Percentiles rank a stretch among this genome's conserved stretches.
phyloP scores from a whole-genome alignment of 345 rosid genomes.

The sweet orange (Citrus sinensis) region DVS_A1.0 CM039165.1:30713001-30713500 shows the following conservation, averaged over 20 bases:
- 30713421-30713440: too few species aligned
- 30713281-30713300: background rate
- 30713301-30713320: conserved; percentile 6
- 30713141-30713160: conserved; percentile 3
- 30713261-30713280: background rate
- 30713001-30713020: background rate
- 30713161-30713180: background rate
- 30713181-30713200: background rate
- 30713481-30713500: too few species aligned
- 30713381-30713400: background rate
- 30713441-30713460: too few species aligned
- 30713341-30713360: background rate
- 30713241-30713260: background rate
- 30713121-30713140: conserved; percentile 2
- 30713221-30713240: background rate
- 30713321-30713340: background rate
- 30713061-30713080: background rate
- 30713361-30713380: background rate
- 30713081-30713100: background rate
- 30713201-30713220: background rate
- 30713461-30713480: too few species aligned
- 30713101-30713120: background rate
- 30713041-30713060: background rate
- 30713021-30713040: conserved; percentile 9
- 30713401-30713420: too few species aligned